Conservation (phyloP, 352 stramenopile genomes). For the Pythium grandisporangium region DNA sequence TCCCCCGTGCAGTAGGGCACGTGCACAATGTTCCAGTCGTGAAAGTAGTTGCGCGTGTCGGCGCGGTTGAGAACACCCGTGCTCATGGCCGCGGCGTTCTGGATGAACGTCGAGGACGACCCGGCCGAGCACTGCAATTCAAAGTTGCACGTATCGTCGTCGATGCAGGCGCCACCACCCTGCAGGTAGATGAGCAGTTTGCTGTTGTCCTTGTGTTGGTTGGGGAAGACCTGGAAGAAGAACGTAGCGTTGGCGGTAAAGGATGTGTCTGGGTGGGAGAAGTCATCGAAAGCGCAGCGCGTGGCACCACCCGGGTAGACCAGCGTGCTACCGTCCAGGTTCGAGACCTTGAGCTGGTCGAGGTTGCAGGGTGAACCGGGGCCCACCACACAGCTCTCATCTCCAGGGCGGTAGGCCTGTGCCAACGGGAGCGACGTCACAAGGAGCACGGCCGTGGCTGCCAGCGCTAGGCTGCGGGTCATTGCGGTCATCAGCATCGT, state of each 20-base stretch:
- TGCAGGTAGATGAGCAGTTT: slow-evolving; percentile 73
- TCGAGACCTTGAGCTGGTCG: no score
- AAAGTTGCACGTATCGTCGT: slow-evolving; percentile 56
- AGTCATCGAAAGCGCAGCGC: slow-evolving; percentile 47
- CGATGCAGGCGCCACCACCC: slow-evolving; percentile 53
- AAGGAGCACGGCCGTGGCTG: no score
- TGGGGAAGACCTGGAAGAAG: slow-evolving; percentile 71
- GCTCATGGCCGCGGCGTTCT: slow-evolving; percentile 34
- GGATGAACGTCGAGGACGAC: slow-evolving; percentile 27
- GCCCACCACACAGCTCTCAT: no score
- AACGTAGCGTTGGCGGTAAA: slow-evolving; percentile 45
- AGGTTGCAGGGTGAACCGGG: no score
- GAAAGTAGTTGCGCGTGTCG: slow-evolving; percentile 49
- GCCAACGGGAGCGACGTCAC: no score
- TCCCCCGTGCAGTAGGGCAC: slow-evolving; percentile 68
- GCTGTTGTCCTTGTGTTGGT: slow-evolving; percentile 29
- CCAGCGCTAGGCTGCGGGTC: no score
- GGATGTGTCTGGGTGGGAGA: slow-evolving; percentile 11
- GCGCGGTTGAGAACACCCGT: slow-evolving; percentile 47
- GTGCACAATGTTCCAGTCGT: slow-evolving; percentile 70
- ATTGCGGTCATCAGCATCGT: no score
- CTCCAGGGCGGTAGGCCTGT: no score
- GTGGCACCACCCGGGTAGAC: slow-evolving; percentile 37
- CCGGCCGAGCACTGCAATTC: slow-evolving; percentile 41
- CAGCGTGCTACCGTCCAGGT: no score